A percentile compares a stretch with the other conserved stretches of the same genome.
These are phyloP conservation scores for Leccinellum albellum DNA, from an alignment of 768 basidiomycete species.

Conservation along the genomic window DNA sequence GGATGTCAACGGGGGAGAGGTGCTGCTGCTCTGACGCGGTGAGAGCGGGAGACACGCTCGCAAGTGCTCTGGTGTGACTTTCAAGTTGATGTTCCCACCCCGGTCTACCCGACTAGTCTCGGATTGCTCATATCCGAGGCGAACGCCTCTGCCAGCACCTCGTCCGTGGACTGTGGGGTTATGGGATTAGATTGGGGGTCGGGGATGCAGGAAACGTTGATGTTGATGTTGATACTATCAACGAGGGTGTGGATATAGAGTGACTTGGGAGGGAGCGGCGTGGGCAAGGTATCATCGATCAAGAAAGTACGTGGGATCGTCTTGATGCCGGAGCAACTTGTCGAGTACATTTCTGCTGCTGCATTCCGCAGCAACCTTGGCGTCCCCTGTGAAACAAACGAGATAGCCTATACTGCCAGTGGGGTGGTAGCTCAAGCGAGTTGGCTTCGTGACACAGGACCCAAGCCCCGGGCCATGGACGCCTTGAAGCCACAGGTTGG, in stretches of 20 bases:
- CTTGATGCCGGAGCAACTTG: slow-evolving; percentile 62
- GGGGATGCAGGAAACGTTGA: slow-evolving; percentile 14
- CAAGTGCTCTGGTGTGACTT: slow-evolving; percentile 6
- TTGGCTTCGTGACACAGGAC: neutral
- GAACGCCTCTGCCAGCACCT: slow-evolving; percentile 37
- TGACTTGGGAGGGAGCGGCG: slow-evolving; percentile 7
- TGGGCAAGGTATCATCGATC: slow-evolving; percentile 6
- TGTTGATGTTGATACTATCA: too few species aligned
- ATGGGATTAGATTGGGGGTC: slow-evolving; percentile 31
- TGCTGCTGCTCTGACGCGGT: slow-evolving; percentile 21
- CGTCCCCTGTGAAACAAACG: slow-evolving; percentile 54
- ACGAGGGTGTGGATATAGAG: neutral
- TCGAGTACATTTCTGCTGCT: slow-evolving; percentile 54
- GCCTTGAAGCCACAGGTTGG: neutral
- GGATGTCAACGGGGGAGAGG: slow-evolving; percentile 23
- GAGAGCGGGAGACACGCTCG: slow-evolving; percentile 16
- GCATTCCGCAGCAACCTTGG: slow-evolving; percentile 50
- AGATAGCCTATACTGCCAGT: slow-evolving; percentile 58
- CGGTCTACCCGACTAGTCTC: slow-evolving; percentile 2
- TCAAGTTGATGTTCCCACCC: slow-evolving; percentile 13
- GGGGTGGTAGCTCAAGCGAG: slow-evolving; percentile 5
- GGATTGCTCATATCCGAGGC: slow-evolving; percentile 26
- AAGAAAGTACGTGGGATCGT: slow-evolving; percentile 67
- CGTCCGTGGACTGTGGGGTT: slow-evolving; percentile 32
- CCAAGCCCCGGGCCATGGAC: neutral